A percentile compares a stretch with the other conserved stretches of the same genome.
phyloP scores from a whole-genome alignment of 371 early-diverging fungal genomes.

The Chytridiales sp. region DNA sequence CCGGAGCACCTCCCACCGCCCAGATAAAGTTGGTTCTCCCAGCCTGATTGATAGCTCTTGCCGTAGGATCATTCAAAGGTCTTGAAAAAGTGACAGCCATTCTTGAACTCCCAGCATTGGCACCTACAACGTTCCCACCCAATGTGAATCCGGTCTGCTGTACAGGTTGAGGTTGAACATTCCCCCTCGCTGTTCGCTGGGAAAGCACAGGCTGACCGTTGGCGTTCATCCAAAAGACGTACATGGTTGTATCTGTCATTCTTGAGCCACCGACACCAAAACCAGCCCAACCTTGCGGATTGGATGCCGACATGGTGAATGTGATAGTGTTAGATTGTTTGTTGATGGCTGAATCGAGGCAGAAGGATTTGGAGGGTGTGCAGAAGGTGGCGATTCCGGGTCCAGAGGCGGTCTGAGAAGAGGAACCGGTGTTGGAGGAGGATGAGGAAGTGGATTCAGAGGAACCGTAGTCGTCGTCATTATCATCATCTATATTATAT shows the following conservation, averaged over 20 bases:
- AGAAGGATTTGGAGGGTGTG: conserved; percentile 5
- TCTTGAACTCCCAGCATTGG: no score
- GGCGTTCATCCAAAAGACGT: conserved; percentile 29
- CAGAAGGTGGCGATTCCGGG: conserved; percentile 4
- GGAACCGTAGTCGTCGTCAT: no score
- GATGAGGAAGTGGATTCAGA: background rate
- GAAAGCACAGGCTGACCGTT: conserved; percentile 5
- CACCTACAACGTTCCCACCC: no score
- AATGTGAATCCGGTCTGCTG: no score
- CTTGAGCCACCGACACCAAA: conserved; percentile 29
- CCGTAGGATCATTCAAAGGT: background rate
- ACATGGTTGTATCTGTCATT: conserved; percentile 29
- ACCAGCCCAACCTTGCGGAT: conserved; percentile 18
- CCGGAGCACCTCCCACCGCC: conserved; percentile 3
- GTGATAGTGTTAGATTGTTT: conserved; percentile 2
- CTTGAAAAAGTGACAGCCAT: conserved; percentile 7
- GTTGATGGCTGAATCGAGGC: conserved; percentile 5
- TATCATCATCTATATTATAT: no score
- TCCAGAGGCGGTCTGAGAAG: background rate
- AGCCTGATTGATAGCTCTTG: background rate
- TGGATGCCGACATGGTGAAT: conserved; percentile 15
- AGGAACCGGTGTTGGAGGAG: background rate
- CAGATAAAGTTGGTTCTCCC: conserved; percentile 24
- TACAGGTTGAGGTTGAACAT: conserved; percentile 7
- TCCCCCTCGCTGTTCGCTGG: conserved; percentile 9